Evolutionary conservation across 257 asterid genomes (phyloP), one percentile per base, ranked within the genome.

Genomic region (Orobanche coerulescens): DNA sequence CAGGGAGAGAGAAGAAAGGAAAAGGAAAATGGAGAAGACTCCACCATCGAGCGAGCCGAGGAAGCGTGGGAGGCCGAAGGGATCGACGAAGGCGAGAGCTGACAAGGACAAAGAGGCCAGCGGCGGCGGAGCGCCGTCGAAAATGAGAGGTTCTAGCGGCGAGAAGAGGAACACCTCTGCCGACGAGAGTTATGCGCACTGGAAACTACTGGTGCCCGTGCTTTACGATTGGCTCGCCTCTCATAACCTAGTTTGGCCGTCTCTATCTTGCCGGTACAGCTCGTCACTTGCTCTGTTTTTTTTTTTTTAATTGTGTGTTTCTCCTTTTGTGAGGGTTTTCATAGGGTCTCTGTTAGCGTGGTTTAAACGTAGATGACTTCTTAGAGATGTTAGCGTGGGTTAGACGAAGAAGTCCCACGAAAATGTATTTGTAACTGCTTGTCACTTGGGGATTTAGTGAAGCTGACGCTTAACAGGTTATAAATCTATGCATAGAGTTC

Each of bases 41-140:
- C 76, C 88, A 65, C 84, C 90, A 30, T 73, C 81, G 13, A 59
- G 43, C 64, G 87, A 85, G 58, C 95, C 93, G 22, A 79, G 77
- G 81, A 92, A 79, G 87, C 84, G 98, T 23, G 98, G 98, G 46
- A 65, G 96, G 59, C 98, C 98, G 34, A 88, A 78, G 87, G 96
- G 96, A 24, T 88, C 98, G 14, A 77, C 93, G 54, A 91, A 87
- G 72, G 70, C 83, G 39, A 91, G 79, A 62, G 81, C 70, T 2
- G 94, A 81, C 16, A 78, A 65, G 75, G 91, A 81, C 8, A 73
- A 50, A 31, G 97, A 82, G 26, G 34, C 79, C 34, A 49, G 66
- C 71, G 39, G 74, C 23, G 43, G 58, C 30, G 61, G 75, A 18
- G 6, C 67, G 31, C 73, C 71, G 11, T 65, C 69, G n/a, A 78